These are phyloP conservation scores for Prunus persica DNA, from an alignment of 306 rosid genomes.

Conservation along the genomic window DNA sequence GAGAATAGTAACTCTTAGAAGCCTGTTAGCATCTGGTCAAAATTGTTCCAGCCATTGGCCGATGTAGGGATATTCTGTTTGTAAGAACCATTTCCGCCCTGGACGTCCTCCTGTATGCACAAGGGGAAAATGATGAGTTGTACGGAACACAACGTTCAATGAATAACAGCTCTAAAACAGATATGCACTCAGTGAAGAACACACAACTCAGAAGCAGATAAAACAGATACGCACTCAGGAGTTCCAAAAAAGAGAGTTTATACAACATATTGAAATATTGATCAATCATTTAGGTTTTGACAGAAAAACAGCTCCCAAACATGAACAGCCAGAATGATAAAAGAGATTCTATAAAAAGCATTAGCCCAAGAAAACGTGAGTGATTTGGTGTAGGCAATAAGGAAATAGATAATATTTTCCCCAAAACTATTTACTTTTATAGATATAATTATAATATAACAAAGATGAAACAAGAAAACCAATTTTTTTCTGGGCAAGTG, in stretches of 20 bases:
- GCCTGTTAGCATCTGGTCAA: slow-evolving; percentile 17
- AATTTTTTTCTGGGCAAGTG: not conserved
- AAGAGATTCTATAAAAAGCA: not conserved
- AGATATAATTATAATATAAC: not conserved
- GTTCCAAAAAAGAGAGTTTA: not conserved
- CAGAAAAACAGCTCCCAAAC: not conserved
- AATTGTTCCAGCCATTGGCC: slow-evolving; percentile 16
- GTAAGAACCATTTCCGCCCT: slow-evolving; percentile 5
- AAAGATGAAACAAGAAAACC: not conserved
- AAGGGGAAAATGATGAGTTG: not conserved
- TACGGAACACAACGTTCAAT: not conserved
- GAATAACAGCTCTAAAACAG: not conserved
- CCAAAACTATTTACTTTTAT: not conserved
- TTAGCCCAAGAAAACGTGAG: not conserved
- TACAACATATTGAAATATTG: not conserved
- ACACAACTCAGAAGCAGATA: not conserved
- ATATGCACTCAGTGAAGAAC: not conserved
- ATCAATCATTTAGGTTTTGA: not conserved
- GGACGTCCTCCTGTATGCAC: not conserved
- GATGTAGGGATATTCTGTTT: not conserved
- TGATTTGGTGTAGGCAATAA: not conserved
- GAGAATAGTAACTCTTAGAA: not conserved
- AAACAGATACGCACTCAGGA: not conserved
- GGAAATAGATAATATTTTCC: not conserved
- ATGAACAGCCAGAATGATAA: not conserved